A percentile compares a stretch with the other conserved stretches of the same genome.
Evolutionary conservation across 768 basidiomycete species (phyloP).

Genomic region (Lactarius indigo): DNA sequence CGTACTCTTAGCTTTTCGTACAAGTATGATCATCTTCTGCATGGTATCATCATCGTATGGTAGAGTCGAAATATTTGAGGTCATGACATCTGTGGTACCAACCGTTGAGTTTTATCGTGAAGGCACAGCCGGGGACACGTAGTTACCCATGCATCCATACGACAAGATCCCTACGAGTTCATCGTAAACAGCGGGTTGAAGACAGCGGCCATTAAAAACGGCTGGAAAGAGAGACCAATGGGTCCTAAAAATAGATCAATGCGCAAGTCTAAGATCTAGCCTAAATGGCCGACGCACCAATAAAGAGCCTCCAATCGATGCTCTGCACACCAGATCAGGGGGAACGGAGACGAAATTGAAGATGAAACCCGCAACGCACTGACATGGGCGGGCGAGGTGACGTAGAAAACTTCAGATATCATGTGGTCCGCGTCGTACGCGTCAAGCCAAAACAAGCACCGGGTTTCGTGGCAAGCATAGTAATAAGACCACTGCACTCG

Average conservation of each 20-base stretch:
- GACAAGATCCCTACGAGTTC: conserved; percentile 37
- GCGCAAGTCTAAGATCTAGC: conserved; percentile 10
- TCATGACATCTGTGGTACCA: not conserved
- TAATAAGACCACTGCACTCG: not conserved
- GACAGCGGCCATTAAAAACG: not conserved
- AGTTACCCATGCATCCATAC: conserved; percentile 38
- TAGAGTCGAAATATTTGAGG: not conserved
- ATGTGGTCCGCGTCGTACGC: conserved; percentile 36
- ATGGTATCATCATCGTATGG: not conserved
- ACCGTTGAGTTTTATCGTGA: not conserved
- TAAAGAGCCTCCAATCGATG: conserved; percentile 25
- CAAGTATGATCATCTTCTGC: not conserved
- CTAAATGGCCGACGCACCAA: conserved; percentile 21
- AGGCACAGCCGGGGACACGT: not conserved
- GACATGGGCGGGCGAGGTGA: not conserved
- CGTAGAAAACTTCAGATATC: conserved; percentile 22
- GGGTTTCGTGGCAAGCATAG: not conserved
- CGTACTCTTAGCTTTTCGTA: not conserved
- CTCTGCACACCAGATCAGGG: conserved; percentile 11
- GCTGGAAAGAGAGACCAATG: conserved; percentile 15
- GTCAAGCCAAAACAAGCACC: conserved; percentile 28
- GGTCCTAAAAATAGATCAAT: conserved; percentile 21
- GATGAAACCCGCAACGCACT: not conserved
- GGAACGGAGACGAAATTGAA: not conserved
- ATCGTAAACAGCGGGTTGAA: conserved; percentile 26